Evolutionary conservation across 345 rosid genomes (phyloP), one percentile per base, ranked within the genome.

Genomic region (Raphanus raphanistrum): DNA sequence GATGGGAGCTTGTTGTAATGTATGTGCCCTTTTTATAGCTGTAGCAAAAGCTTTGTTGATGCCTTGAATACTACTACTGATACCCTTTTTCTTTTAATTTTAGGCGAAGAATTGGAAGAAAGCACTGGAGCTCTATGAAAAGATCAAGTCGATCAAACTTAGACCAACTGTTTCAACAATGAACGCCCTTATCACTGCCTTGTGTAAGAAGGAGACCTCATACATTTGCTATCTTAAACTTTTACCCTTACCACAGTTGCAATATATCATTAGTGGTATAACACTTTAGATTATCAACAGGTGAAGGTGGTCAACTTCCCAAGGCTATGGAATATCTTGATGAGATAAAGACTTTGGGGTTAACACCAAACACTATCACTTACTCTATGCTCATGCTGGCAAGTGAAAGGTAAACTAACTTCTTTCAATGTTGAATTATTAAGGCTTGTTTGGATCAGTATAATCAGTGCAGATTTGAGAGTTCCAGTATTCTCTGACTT

Each of bases 1-100:
- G 83, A 94, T 94, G 98, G 98, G 98, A 84, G 97, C 98, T 83
- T 92, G 97, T 86, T 82, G 93, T 84, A 90, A 92, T 82, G 98
- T 94, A 87, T 71, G 97, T 84, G 60, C 73, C 60, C 21, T 21
- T 66, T 74, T 65, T 63, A 76, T 63, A 70, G 28, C 35, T 69
- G 66, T 69, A 31, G 71, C 64, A 58, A 41, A 60, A 55, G 0
- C 21, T 21, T 21, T 21, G 11, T 27, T 68, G 41, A 25, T 76
- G 48, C 55, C 63, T 69, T 66, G 16, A 45, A 17, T n/a, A n/a
- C n/a, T 21, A 27, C 29, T 63, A 52, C 75, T 80, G 76, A 80
- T 59, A 27, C 0, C 26, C 38, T 48, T 64, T 66, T 69, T 5
- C 25, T 41, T 54, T 61, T 71, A 25, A 71, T 82, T 82, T 77